phyloP scores from a whole-genome alignment of 208 protist species.

The Acanthamoeba healyi region DNA sequence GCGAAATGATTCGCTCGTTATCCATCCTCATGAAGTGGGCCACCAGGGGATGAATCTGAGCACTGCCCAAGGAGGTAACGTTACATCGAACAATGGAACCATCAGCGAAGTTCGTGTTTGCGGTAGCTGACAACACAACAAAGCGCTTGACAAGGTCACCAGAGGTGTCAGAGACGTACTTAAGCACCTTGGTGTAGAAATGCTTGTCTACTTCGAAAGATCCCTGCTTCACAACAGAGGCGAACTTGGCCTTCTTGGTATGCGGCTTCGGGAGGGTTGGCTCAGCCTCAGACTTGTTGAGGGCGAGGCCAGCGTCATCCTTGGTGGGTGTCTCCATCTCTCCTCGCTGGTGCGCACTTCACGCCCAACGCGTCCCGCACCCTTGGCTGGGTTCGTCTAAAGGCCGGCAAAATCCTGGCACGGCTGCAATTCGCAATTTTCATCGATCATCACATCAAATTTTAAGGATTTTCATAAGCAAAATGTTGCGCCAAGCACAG shows the following conservation, averaged over 20 bases:
- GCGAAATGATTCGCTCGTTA: constrained; percentile 83
- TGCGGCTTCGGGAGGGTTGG: not conserved
- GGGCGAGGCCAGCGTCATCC: not conserved
- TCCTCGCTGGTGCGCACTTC: not conserved
- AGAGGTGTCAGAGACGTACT: constrained; percentile 16
- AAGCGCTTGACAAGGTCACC: not conserved
- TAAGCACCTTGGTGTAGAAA: constrained; percentile 84
- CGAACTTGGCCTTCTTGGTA: not conserved
- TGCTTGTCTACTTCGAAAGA: constrained; percentile 81
- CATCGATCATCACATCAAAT: not conserved
- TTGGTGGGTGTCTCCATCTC: not conserved
- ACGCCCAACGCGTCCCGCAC: not conserved
- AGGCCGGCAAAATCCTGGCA: not conserved
- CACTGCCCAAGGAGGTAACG: not conserved
- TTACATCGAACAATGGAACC: too few species aligned
- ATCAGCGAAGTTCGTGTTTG: not conserved
- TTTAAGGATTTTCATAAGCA: too few species aligned
- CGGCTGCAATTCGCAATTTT: too few species aligned
- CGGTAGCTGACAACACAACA: not conserved
- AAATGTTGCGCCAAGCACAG: too few species aligned
- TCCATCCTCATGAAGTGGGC: constrained; percentile 82
- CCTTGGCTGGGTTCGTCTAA: not conserved
- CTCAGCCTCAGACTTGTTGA: not conserved
- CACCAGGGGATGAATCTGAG: constrained; percentile 84
- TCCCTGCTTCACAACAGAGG: not conserved